Percentiles rank a stretch among this genome's conserved stretches.
Evolutionary conservation across 805 yeast genomes (phyloP).

Genomic region (Jamesozyma spencerorum): DNA sequence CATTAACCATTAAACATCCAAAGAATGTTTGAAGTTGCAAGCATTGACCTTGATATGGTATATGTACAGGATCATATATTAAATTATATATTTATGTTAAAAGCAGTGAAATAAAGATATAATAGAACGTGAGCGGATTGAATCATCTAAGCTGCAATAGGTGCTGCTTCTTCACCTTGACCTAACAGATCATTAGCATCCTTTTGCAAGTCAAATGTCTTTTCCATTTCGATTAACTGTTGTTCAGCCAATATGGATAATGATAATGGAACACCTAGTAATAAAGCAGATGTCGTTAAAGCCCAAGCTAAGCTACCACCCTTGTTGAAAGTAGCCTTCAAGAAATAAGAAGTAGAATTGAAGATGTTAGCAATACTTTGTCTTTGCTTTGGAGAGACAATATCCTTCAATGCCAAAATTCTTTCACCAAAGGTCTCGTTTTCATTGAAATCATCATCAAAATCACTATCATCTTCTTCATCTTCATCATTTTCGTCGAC

Average conservation of each 20-base stretch:
- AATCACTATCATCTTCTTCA: constrained; percentile 43
- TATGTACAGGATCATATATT: constrained; percentile 7
- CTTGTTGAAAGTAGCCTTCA: constrained; percentile 42
- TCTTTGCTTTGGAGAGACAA: constrained; percentile 83
- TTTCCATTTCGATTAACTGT: constrained; percentile 89
- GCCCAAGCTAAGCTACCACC: constrained; percentile 81
- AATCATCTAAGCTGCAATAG: constrained; percentile 15
- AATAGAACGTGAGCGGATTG: too few species aligned
- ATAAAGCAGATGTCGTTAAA: constrained; percentile 68
- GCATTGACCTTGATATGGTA: constrained; percentile 1
- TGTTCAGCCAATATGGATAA: constrained; percentile 85
- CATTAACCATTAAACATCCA: constrained; percentile 76
- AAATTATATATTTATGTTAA: constrained; percentile 1
- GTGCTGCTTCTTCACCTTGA: constrained; percentile 46
- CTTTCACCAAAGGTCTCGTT: constrained; percentile 83
- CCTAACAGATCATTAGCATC: constrained; percentile 68
- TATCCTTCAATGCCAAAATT: constrained; percentile 83
- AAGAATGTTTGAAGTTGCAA: constrained; percentile 33
- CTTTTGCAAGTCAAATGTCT: constrained; percentile 75
- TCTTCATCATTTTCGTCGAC: constrained; percentile 32
- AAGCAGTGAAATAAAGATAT: not conserved
- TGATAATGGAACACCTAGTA: constrained; percentile 88
- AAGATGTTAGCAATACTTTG: constrained; percentile 32
- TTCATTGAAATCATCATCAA: constrained; percentile 59
- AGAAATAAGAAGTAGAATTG: constrained; percentile 31